Percentiles rank a stretch among this genome's conserved stretches.
Evolutionary conservation across 441 rosid genomes (phyloP).

Genomic region (Macaranga tanarius): DNA sequence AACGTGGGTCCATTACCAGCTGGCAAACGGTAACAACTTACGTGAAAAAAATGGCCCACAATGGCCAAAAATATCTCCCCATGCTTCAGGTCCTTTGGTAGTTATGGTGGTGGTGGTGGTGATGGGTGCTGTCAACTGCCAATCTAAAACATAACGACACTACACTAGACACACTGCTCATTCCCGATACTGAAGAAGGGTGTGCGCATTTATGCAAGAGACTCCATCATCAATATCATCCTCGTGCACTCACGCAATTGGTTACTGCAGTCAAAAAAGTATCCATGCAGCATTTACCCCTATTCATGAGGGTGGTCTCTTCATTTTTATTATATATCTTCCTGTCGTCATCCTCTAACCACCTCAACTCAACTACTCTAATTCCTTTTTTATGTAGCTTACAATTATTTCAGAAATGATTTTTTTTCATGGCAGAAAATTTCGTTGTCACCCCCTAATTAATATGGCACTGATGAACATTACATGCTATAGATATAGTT

Average conservation of each 20-base stretch:
- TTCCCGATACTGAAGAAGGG: background rate
- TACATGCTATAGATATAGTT: background rate
- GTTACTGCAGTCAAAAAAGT: slow-evolving; percentile 42
- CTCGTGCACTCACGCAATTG: slow-evolving; percentile 75
- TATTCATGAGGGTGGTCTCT: slow-evolving; percentile 71
- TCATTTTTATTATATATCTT: slow-evolving; percentile 33
- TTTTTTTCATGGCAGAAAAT: slow-evolving; percentile 22
- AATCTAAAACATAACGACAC: background rate
- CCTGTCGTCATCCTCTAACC: background rate
- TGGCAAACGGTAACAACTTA: background rate
- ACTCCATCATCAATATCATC: slow-evolving; percentile 16
- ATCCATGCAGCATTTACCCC: slow-evolving; percentile 64
- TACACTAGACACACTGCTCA: background rate
- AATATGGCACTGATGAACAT: background rate
- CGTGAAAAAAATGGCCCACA: slow-evolving; percentile 5
- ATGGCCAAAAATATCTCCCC: background rate
- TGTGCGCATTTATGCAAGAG: slow-evolving; percentile 21
- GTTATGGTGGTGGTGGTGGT: background rate
- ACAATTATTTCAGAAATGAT: background rate
- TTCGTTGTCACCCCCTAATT: background rate
- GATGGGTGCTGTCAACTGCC: background rate
- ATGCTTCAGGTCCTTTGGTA: background rate
- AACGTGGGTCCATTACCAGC: slow-evolving; percentile 18
- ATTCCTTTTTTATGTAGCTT: background rate
- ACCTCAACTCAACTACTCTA: slow-evolving; percentile 5